Evolutionary conservation across 163 green algal genomes (phyloP), one percentile per base, ranked within the genome.

Genomic region (Trebouxiophyceae sp.): DNA sequence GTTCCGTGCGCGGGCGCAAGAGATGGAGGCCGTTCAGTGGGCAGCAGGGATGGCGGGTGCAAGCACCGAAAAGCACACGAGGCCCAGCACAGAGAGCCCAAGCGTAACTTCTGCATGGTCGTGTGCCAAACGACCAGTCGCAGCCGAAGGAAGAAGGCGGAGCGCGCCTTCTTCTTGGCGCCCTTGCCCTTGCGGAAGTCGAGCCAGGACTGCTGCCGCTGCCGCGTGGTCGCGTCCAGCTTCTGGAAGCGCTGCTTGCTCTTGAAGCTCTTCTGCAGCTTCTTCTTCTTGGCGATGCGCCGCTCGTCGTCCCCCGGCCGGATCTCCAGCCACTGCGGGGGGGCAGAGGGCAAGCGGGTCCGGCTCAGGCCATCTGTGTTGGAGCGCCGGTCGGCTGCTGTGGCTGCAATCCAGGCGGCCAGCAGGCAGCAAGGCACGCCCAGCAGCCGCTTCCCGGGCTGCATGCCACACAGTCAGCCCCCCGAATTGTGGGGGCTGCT

Each of bases 201-300:
- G 63, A 88, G 79, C 71, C 71, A 77, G 34, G 33, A 58, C 28
- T 64, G 33, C 61, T 73, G 65, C 28, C 62, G 62, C 29, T 77
- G 70, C 66, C 91, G 89, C n/a, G 84, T 82, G 68, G 85, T 75
- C 50, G 83, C 29, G 58, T 89, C 85, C 66, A 89, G 75, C 63
- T 84, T 70, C 29, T 87, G 78, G 63, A 96, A 95, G 2, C 89
- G 77, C 63, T 84, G 80, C 70, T 94, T 92, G 64, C 69, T 86
- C 74, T 97, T 97, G 77, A 81, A 89, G 60, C 77, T 86, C 71
- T 97, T 96, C 27, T 91, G 63, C 56, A 95, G 75, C 77, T 94
- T 94, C 63, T 80, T 86, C 69, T 97, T 97, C 50, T 84, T 86
- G 7, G 68, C 66, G 6, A 72, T 74, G 0, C 85, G 93, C 71